Evolutionary conservation across 805 yeast genomes (phyloP).

Genomic region (Nakazawaea holstii): DNA sequence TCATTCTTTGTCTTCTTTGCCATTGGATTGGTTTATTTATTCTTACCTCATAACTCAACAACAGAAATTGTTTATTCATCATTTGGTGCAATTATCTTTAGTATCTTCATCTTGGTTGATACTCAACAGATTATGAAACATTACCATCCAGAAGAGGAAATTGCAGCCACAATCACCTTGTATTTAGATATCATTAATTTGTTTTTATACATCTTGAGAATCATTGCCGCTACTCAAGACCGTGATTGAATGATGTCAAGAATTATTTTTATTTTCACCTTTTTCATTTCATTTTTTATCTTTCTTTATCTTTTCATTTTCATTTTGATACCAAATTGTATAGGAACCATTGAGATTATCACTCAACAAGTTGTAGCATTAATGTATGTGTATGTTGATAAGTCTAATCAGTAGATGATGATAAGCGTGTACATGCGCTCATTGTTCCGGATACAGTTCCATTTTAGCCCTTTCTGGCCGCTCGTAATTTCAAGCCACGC

Average conservation of each 20-base stretch:
- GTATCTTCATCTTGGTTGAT: constrained; percentile 70
- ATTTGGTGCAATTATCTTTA: constrained; percentile 69
- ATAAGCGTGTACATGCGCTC: too few species aligned
- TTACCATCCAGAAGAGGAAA: constrained; percentile 77
- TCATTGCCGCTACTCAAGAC: constrained; percentile 34
- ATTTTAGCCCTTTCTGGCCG: not conserved
- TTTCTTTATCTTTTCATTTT: not conserved
- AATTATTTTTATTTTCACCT: not conserved
- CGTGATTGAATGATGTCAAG: not conserved
- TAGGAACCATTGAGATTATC: too few species aligned
- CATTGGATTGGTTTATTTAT: constrained; percentile 63
- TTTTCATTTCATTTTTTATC: not conserved
- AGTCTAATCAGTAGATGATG: too few species aligned
- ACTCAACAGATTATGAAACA: constrained; percentile 76
- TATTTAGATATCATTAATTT: constrained; percentile 81
- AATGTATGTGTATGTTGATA: too few species aligned
- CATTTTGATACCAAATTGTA: too few species aligned
- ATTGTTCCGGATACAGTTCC: not conserved
- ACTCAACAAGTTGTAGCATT: too few species aligned
- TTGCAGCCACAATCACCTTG: constrained; percentile 71
- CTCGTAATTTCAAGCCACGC: not conserved
- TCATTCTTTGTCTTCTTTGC: constrained; percentile 67
- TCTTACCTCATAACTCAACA: constrained; percentile 55
- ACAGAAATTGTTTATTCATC: constrained; percentile 64
- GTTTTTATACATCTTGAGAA: constrained; percentile 69